phyloP scores from a whole-genome alignment of 257 asterid species.

The Solanum lignicaule region DNA sequence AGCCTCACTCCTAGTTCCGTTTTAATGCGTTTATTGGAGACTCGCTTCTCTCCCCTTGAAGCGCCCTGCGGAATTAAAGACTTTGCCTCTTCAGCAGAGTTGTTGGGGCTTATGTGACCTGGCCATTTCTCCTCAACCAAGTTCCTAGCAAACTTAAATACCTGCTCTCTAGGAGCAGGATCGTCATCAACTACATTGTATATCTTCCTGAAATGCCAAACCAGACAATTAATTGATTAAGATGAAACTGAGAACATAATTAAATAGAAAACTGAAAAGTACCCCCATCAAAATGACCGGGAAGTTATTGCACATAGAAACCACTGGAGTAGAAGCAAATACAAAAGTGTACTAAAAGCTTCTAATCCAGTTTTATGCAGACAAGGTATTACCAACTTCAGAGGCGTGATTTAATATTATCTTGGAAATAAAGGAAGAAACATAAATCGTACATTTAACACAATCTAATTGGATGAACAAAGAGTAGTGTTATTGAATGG shows the following conservation, averaged over 20 bases:
- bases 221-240: not conserved
- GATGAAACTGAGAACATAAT: not conserved
- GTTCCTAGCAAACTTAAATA: slow-evolving; percentile 50
- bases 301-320: not conserved
- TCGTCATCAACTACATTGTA: slow-evolving; percentile 79
- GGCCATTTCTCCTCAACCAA: slow-evolving; percentile 57
- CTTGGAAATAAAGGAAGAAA: not conserved
- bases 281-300: not conserved
- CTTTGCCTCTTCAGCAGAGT: slow-evolving; percentile 17
- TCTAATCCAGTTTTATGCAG: not conserved
- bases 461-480: not conserved
- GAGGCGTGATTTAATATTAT: not conserved
- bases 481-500: not conserved
- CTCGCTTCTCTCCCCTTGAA: slow-evolving; percentile 58
- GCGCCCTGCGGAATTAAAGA: slow-evolving; percentile 6
- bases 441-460: not conserved
- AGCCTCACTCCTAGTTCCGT: slow-evolving; percentile 54
- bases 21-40: slow-evolving; percentile 71
- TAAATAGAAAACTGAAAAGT: not conserved
- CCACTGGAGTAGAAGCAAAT: not conserved
- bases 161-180: slow-evolving; percentile 74
- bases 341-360: not conserved
- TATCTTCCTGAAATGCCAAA: slow-evolving; percentile 32
- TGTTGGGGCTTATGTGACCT: slow-evolving; percentile 6
- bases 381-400: not conserved